These are phyloP conservation scores for Aphanomyces astaci DNA, from an alignment of 352 stramenopile species.

Conservation along the genomic window DNA sequence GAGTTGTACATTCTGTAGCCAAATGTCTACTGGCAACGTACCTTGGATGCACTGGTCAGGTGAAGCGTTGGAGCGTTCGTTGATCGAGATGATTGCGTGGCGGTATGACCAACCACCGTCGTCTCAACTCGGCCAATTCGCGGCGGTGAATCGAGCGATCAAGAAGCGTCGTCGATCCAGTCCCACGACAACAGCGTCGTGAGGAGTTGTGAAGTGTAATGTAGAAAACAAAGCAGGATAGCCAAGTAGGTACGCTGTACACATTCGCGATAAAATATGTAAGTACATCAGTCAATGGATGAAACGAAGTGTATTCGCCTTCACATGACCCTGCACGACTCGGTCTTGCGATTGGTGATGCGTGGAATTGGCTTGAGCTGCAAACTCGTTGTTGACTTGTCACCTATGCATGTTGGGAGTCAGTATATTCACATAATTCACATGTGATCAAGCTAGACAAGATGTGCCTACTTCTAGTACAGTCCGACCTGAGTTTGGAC, in stretches of 20 bases:
- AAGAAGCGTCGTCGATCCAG: not conserved
- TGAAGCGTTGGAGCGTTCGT: not conserved
- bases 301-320: not conserved
- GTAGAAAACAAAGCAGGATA: too few species aligned
- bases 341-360: not conserved
- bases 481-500: not conserved
- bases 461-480: too few species aligned
- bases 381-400: too few species aligned
- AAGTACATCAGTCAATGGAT: too few species aligned
- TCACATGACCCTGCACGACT: not conserved
- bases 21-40: not conserved
- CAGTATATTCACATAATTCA: too few species aligned
- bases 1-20: too few species aligned
- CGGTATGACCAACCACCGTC: not conserved
- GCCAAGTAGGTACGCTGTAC: too few species aligned
- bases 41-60: not conserved
- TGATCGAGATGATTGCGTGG: conserved; percentile 7
- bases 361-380: too few species aligned
- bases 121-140: not conserved
- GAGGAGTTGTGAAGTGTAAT: too few species aligned
- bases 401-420: too few species aligned
- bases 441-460: too few species aligned
- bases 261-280: not conserved
- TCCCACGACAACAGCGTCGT: not conserved
- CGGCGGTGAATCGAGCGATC: conserved; percentile 7